Evolutionary conservation across 1,284 basidiomycete species (phyloP).

Genomic region (Malassezia nana): DNA sequence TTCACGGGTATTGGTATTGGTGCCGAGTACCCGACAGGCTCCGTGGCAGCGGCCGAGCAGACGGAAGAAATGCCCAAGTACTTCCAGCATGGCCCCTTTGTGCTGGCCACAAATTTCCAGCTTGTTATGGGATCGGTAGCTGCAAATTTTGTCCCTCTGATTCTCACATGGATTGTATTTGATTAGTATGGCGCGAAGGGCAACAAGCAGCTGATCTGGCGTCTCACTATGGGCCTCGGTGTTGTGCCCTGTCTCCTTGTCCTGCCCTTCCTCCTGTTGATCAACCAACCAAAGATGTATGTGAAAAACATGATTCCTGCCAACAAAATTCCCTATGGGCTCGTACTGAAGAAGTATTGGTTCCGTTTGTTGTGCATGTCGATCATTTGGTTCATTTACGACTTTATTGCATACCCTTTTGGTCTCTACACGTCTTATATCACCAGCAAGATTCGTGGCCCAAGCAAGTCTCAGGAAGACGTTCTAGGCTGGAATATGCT

Average conservation of each 20-base stretch:
- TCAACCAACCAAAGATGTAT: conserved; percentile 63
- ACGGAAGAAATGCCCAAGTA: conserved; percentile 71
- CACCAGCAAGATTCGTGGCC: conserved; percentile 57
- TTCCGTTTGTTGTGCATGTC: conserved; percentile 60
- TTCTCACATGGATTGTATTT: conserved; percentile 55
- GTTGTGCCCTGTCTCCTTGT: conserved; percentile 68
- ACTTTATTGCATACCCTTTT: conserved; percentile 33
- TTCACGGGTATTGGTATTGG: conserved; percentile 54
- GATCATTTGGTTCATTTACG: conserved; percentile 55
- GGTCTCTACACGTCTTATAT: conserved; percentile 75
- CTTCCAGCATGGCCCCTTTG: conserved; percentile 74
- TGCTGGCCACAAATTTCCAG: conserved; percentile 55
- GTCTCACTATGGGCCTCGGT: conserved; percentile 77
- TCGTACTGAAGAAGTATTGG: conserved; percentile 75
- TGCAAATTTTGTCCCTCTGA: conserved; percentile 69
- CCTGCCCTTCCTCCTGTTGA: conserved; percentile 73
- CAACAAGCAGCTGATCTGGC: conserved; percentile 50
- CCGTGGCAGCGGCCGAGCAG: conserved; percentile 81
- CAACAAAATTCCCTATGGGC: conserved; percentile 60
- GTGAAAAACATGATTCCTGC: conserved; percentile 67
- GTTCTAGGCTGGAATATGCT: conserved; percentile 2
- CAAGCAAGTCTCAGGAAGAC: not conserved
- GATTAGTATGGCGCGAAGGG: conserved; percentile 33
- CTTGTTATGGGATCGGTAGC: conserved; percentile 81
- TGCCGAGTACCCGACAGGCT: conserved; percentile 81